Evolutionary conservation across 352 stramenopile genomes (phyloP).

Genomic region (Pythium vanterpoolii): DNA sequence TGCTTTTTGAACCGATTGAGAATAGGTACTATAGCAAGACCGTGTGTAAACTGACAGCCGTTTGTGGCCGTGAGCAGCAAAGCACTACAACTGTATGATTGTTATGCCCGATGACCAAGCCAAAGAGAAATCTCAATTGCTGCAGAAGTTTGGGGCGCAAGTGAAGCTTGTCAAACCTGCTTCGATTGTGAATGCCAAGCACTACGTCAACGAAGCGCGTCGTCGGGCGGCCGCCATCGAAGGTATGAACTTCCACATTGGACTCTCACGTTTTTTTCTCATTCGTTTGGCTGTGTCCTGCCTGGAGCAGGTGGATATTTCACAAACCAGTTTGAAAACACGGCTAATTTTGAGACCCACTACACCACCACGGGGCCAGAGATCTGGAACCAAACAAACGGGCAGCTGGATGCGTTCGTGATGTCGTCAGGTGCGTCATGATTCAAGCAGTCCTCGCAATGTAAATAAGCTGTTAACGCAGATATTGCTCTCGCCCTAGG

Average conservation of each 20-base stretch:
- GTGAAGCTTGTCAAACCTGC: constrained; percentile 88
- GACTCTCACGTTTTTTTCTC: neutral
- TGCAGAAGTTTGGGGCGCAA: constrained; percentile 84
- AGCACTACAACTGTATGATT: constrained; percentile 94
- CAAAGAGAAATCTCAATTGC: constrained; percentile 85
- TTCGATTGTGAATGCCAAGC: constrained; percentile 96
- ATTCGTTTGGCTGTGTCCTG: neutral
- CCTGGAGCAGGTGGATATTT: constrained; percentile 90
- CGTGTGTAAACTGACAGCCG: neutral
- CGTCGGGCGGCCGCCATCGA: constrained; percentile 76
- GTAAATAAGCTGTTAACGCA: too few relatives aligned
- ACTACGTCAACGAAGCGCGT: constrained; percentile 97
- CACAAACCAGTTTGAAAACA: constrained; percentile 98
- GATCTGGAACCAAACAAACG: constrained; percentile 93
- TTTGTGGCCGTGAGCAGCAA: constrained; percentile 36
- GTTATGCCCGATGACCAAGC: constrained; percentile 98
- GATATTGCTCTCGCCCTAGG: constrained; percentile 29
- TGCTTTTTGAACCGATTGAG: neutral
- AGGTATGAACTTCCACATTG: constrained; percentile 27
- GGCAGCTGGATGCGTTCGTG: constrained; percentile 94
- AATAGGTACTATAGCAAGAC: too few relatives aligned
- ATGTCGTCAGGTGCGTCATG: constrained; percentile 95
- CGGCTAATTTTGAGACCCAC: constrained; percentile 94
- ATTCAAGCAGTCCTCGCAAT: too few relatives aligned
- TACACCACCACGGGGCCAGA: constrained; percentile 94